These are phyloP conservation scores for Aspergillus heteromorphus DNA, from an alignment of 495 filamentous ascomycete species.

Conservation along the genomic window DNA sequence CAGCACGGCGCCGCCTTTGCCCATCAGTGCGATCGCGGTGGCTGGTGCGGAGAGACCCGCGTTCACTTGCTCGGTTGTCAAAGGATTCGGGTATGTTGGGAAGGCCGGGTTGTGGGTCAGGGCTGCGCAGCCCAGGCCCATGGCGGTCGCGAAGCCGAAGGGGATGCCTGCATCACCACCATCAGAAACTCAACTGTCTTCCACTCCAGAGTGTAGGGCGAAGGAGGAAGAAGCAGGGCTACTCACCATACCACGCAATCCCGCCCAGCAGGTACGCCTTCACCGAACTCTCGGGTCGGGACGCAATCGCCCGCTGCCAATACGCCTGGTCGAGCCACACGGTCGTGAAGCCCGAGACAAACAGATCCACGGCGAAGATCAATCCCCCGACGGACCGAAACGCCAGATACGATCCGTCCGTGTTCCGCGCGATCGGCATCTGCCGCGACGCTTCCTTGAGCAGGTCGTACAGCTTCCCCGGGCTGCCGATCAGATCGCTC, in stretches of 20 bases:
- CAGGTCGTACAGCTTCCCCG: constrained; percentile 42
- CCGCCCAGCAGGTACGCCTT: constrained; percentile 47
- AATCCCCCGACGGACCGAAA: constrained; percentile 43
- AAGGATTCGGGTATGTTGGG: constrained; percentile 49
- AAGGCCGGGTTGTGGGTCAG: constrained; percentile 42
- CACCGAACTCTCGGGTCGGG: constrained; percentile 37
- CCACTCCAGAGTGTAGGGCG: no score
- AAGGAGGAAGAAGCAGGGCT: background rate
- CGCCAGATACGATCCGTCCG: constrained; percentile 47
- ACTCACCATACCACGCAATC: constrained; percentile 41
- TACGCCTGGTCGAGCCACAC: constrained; percentile 45
- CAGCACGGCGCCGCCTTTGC: constrained; percentile 42
- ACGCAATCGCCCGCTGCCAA: constrained; percentile 47
- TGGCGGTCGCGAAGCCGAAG: constrained; percentile 43
- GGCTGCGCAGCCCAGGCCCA: constrained; percentile 44
- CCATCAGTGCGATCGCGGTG: constrained; percentile 43
- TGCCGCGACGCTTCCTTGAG: constrained; percentile 37
- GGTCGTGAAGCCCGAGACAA: constrained; percentile 30
- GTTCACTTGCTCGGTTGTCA: constrained; percentile 36
- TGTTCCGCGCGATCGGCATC: constrained; percentile 45
- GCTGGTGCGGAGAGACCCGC: constrained; percentile 44
- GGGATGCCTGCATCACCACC: constrained; percentile 28
- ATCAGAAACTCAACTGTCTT: background rate
- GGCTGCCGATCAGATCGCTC: constrained; percentile 38
- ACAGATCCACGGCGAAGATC: constrained; percentile 33